Base-by-base conservation (phyloP, 805 yeast genomes). In the Kluyveromyces aestuarii region DNA sequence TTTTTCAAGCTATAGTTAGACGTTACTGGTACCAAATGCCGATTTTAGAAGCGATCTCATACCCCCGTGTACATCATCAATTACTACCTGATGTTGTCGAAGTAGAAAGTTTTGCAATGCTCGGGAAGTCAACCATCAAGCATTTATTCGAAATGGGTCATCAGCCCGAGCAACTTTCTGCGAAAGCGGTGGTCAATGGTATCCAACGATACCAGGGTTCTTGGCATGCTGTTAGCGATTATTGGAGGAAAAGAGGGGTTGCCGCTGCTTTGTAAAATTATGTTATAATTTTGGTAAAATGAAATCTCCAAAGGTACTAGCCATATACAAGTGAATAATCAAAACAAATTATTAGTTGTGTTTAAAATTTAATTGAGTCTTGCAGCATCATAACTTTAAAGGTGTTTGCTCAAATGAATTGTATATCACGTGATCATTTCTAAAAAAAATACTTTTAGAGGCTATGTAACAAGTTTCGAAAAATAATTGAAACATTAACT, bases 1-100 rank as follows among this genome's bases (percentile, higher is more conserved):
- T 91, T 4, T 75, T 91, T 48, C 93, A 89, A 62, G 89, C 91
- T 0, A 75, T 91, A 16, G 73, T 86, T 1, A 69, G 96, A 47
- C 68, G 72, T 2, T 80, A 82, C 52, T 79, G 78, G 61, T 77
- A 80, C 58, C 66, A 74, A 1, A 61, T 79, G 68, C 73, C 81
- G 1, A 61, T 89, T 4, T 68, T 87, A 19, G 82, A 86, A 48
- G 74, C 88, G 0, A 74, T 90, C 19, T 79, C 95, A 0, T 82
- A 69, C 57, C 97, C 97, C 1, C 70, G 99, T 47, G 44, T 87
- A 10, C 98, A 91, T 62, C 96, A 91, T 63, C 99, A 91, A 64
- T 74, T 91, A 19, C 62, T 91, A 25, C 97, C 97, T 0, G 82
- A 87, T 52, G 61, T 57, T 2, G 68, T 80, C 1, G 79, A 72